Evolutionary conservation across 805 yeast genomes (phyloP), one percentile per base, ranked within the genome.

Genomic region (Wickerhamomyces rabaulensis): DNA sequence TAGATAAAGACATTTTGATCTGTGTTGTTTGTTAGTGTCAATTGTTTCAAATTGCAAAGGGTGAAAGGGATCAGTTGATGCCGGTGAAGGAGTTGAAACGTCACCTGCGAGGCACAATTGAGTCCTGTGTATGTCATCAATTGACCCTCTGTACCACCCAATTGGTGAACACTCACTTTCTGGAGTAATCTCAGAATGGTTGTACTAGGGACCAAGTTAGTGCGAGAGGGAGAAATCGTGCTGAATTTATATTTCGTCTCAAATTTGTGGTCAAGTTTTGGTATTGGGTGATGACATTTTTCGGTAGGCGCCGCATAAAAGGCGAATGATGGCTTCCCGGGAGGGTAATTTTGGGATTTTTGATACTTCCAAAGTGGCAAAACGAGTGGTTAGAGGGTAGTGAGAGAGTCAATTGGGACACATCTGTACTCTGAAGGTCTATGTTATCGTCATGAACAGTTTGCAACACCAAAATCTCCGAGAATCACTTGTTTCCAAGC

Each of bases 1-100:
- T 87, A 48, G 96, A 82, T 69, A 94, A 81, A 60, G 99, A 95
- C 99, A 94, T 94, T 51, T 50, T 36, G 37, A 9, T 20, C 39
- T 36, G 2, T 33, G 19, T 17, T 6, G 16, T 9, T 17, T 26
- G 47, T 33, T 40, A 36, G 40, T 40, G 8, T 13, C 31, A 33
- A 33, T 29, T 10, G 17, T 29, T 15, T 29, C 3, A 29, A 29
- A 29, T n/a, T n/a, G 36, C 3, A 33, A 33, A 16, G 36, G 36
- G 17, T 16, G 20, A 17, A 33, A 33, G 10, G 17, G 20, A 33
- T 17, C 36, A n/a, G 12, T 33, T 33, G 13, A 9, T 29, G 17
- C 17, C 9, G 17, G 16, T 29, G 35, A 29, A n/a, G 35, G 13
- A 29, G 35, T 29, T 29, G 36, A n/a, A 33, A 33, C 17, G 20